phyloP scores from a whole-genome alignment of 2,329 filamentous ascomycete species.

The Pseudogymnoascus sp. region DNA sequence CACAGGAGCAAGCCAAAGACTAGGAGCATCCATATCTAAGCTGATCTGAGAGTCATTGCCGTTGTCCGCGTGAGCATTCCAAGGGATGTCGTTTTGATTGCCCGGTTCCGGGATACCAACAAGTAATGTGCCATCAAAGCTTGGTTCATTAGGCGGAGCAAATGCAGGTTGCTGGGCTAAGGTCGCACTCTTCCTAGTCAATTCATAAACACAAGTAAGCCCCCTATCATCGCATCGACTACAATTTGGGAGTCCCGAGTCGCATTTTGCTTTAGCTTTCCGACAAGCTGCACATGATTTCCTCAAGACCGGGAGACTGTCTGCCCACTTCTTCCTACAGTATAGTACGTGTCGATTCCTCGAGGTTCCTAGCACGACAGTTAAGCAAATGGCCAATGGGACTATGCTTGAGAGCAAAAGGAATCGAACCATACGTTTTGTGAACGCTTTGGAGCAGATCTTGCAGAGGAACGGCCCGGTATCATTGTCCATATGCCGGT shows the following conservation, averaged over 20 bases:
- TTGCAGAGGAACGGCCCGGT: constrained; percentile 15
- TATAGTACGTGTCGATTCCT: constrained; percentile 17
- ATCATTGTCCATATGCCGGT: constrained; percentile 12
- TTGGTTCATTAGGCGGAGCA: constrained; percentile 10
- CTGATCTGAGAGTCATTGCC: constrained; percentile 10
- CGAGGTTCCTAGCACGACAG: constrained; percentile 10
- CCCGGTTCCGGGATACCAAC: constrained; percentile 9
- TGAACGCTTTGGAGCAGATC: constrained; percentile 16
- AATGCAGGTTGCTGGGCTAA: constrained; percentile 13
- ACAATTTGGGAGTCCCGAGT: constrained; percentile 14
- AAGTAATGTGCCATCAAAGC: constrained; percentile 12
- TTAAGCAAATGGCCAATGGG: not conserved
- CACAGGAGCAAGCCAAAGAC: constrained; percentile 3
- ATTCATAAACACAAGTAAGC: constrained; percentile 13
- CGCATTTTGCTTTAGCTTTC: constrained; percentile 16
- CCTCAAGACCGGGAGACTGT: constrained; percentile 12
- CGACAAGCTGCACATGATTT: constrained; percentile 17
- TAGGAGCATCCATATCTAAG: constrained; percentile 8
- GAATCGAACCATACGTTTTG: constrained; percentile 13
- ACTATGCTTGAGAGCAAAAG: not conserved
- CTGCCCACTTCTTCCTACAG: constrained; percentile 14
- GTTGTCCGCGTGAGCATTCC: not conserved
- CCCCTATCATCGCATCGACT: constrained; percentile 13
- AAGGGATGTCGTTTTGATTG: constrained; percentile 9
- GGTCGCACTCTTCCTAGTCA: constrained; percentile 12